These are phyloP conservation scores for Quercus tomentella DNA, from an alignment of 331 rosid species.

Conservation along the genomic window DNA sequence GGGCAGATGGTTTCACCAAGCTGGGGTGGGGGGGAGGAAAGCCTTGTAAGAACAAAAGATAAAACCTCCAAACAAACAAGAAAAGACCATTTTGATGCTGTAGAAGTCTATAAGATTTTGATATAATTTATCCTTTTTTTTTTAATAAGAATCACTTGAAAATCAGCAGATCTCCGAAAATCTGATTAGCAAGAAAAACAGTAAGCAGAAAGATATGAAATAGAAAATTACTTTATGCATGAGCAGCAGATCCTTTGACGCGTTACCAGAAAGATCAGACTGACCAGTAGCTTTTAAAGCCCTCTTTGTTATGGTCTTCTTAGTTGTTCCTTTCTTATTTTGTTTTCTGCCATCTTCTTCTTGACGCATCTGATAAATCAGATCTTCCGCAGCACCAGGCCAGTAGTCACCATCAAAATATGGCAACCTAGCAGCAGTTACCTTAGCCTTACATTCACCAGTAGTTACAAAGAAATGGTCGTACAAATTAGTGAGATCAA, in stretches of 20 bases:
- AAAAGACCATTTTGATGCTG: background rate
- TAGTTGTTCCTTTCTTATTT: conserved; percentile 59
- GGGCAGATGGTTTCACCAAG: conserved; percentile 96
- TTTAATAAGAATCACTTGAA: background rate
- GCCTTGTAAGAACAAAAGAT: conserved; percentile 9
- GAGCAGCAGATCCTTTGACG: conserved; percentile 62
- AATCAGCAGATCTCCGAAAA: background rate
- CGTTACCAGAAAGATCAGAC: conserved; percentile 86
- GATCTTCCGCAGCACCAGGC: conserved; percentile 98
- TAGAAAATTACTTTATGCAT: conserved; percentile 53
- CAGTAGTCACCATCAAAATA: conserved; percentile 97
- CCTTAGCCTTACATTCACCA: conserved; percentile 84
- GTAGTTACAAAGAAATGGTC: conserved; percentile 89
- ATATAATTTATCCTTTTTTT: background rate
- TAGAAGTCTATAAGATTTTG: background rate
- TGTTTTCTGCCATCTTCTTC: conserved; percentile 93
- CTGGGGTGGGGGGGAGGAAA: conserved; percentile 47
- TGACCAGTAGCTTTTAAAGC: conserved; percentile 89
- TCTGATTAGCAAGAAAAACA: background rate
- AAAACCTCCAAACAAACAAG: background rate
- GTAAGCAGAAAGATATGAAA: background rate
- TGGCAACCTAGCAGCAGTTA: conserved; percentile 95
- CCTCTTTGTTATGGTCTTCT: conserved; percentile 73
- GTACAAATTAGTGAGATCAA: conserved; percentile 73
- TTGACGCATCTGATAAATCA: conserved; percentile 86